These are phyloP conservation scores for Nannochloropsis granulata DNA, from an alignment of 108 stramenopile genomes.

Conservation along the genomic window DNA sequence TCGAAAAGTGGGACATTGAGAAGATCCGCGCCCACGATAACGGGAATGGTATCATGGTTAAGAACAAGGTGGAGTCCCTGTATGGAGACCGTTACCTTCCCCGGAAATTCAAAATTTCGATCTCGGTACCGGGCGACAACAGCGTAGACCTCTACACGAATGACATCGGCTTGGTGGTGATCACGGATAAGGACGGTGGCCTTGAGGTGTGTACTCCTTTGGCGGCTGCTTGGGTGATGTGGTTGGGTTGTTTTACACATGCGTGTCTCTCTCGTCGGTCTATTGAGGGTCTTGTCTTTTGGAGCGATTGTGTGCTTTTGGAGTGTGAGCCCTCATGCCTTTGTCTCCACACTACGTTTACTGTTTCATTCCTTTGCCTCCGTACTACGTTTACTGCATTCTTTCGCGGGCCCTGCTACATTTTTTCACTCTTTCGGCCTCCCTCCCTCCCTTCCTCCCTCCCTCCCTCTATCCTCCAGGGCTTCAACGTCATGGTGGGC, in stretches of 20 bases:
- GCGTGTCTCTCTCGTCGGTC: too few species aligned
- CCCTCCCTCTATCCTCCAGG: slow-evolving; percentile 41
- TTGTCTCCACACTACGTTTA: too few species aligned
- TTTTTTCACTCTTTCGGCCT: background rate
- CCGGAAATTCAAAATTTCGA: slow-evolving; percentile 95
- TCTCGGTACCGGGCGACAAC: slow-evolving; percentile 88
- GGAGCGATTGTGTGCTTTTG: too few species aligned
- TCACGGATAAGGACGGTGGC: slow-evolving; percentile 43
- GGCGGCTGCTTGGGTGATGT: background rate
- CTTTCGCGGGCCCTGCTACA: too few species aligned
- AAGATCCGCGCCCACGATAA: slow-evolving; percentile 41
- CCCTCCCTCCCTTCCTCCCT: too few species aligned
- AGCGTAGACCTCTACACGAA: slow-evolving; percentile 92
- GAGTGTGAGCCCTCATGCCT: background rate
- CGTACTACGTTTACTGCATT: too few species aligned
- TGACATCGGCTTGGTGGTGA: slow-evolving; percentile 81
- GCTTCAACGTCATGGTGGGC: slow-evolving; percentile 89
- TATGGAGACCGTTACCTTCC: slow-evolving; percentile 93
- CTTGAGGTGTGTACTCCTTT: slow-evolving; percentile 7
- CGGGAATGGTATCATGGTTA: slow-evolving; percentile 62
- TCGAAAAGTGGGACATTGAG: slow-evolving; percentile 21
- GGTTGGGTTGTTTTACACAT: too few species aligned
- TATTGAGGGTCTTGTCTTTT: too few species aligned
- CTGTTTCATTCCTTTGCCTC: too few species aligned
- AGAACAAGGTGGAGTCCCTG: slow-evolving; percentile 68